Evolutionary conservation across 2,329 filamentous ascomycete genomes (phyloP).

Genomic region (Claviceps pazoutovae): DNA sequence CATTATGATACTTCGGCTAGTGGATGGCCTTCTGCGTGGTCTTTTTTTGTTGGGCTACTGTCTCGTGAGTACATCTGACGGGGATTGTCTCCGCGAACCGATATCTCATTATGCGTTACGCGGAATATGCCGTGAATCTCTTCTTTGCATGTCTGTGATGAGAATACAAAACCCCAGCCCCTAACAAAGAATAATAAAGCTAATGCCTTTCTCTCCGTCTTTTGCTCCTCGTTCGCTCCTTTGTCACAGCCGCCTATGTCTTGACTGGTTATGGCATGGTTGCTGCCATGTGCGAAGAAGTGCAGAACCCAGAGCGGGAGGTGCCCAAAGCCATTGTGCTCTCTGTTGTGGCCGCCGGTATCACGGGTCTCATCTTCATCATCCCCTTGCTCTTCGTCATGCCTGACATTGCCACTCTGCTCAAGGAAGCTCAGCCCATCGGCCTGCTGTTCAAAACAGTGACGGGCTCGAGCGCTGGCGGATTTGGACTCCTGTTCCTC

Average conservation of each 20-base stretch:
- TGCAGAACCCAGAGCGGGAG: constrained; percentile 45
- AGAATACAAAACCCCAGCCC: no score
- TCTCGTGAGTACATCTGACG: constrained; percentile 27
- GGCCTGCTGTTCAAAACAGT: constrained; percentile 62
- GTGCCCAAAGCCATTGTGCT: constrained; percentile 56
- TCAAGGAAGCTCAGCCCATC: constrained; percentile 58
- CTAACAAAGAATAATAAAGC: not conserved
- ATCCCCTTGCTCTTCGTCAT: constrained; percentile 66
- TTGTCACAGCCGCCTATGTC: constrained; percentile 22
- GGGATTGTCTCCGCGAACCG: not conserved
- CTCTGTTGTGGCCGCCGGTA: constrained; percentile 49
- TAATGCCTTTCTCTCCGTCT: not conserved
- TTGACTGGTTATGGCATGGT: constrained; percentile 37
- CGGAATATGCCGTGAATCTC: no score
- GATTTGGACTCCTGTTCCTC: constrained; percentile 62
- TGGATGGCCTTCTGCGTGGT: constrained; percentile 56
- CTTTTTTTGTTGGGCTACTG: constrained; percentile 41
- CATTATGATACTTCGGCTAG: constrained; percentile 52
- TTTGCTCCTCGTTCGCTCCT: not conserved
- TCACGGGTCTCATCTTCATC: constrained; percentile 50
- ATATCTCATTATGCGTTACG: no score
- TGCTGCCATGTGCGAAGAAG: constrained; percentile 44
- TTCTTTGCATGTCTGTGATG: no score
- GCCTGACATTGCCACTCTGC: constrained; percentile 49
- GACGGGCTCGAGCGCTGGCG: constrained; percentile 57